These are phyloP conservation scores for Trapa bicornis DNA, from an alignment of 345 rosid genomes.

Conservation along the genomic window DNA sequence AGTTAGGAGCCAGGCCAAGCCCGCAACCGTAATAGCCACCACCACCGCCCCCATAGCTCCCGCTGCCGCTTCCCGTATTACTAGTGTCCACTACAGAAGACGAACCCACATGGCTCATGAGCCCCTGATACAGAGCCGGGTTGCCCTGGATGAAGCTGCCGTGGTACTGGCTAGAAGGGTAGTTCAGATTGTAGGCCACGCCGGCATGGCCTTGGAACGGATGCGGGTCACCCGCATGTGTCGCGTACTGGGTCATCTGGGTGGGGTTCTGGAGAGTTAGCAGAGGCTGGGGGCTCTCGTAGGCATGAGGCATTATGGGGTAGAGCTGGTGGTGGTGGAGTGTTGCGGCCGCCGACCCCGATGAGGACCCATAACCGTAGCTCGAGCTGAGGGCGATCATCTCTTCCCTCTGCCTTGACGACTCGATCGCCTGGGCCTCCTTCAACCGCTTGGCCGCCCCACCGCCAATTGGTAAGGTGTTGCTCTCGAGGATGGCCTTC, in stretches of 20 bases:
- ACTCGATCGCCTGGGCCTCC: conserved; percentile 95
- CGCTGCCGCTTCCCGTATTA: conserved; percentile 24
- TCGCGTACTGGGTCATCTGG: conserved; percentile 42
- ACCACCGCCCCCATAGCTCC: conserved; percentile 17
- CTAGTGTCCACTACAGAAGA: conserved; percentile 23
- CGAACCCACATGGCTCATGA: conserved; percentile 33
- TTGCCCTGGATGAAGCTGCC: conserved; percentile 57
- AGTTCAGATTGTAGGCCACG: conserved; percentile 17
- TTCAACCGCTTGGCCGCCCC: conserved; percentile 92
- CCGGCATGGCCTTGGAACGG: conserved; percentile 38
- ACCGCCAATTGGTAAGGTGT: conserved; percentile 85
- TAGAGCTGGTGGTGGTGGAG: conserved; percentile 37
- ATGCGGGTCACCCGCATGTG: conserved; percentile 29
- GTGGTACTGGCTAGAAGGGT: conserved; percentile 47
- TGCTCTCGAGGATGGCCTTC: conserved; percentile 91
- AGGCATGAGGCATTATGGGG: conserved; percentile 51
- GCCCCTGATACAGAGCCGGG: conserved; percentile 59
- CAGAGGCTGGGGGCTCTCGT: conserved; percentile 45
- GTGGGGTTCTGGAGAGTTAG: conserved; percentile 59
- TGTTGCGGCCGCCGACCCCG: background rate
- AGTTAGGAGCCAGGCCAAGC: conserved; percentile 38
- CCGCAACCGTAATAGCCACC: conserved; percentile 45
- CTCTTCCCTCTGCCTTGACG: conserved; percentile 72
- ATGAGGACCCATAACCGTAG: conserved; percentile 39
- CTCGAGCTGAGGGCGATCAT: conserved; percentile 68